Evolutionary conservation across 2,329 filamentous ascomycete species (phyloP), one percentile per base, ranked within the genome.

Genomic region (Sporothrix schenckii): DNA sequence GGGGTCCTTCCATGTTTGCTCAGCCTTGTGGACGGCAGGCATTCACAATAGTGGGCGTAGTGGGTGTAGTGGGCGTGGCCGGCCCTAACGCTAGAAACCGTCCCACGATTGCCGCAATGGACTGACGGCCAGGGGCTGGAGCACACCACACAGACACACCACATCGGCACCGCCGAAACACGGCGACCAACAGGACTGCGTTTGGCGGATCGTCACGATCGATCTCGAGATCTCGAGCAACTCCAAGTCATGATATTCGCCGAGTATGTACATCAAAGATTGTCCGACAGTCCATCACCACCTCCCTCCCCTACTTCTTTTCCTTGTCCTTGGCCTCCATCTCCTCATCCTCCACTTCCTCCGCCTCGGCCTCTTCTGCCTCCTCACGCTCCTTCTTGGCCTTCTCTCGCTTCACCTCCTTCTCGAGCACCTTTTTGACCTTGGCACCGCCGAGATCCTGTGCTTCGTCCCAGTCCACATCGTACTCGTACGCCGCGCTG

Each of bases 391-490:
- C 80, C 2, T 82, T 79, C 2, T 80, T 78, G 2, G 79, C 76
- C n/a, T 80, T 77, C 13, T 53, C 53, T 5, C 21, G 77, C 75
- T 11, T 79, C 73, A 82, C 80, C 76, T 88, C 86, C 72, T 85
- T 80, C 72, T 87, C 86, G 44, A 89, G 77, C 19, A 84, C 84
- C 74, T 87, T 81, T 78, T 84, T 85, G 0, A 89, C 85, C 44
- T 91, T 85, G 75, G 90, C 87, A n/a, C 87, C 87, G 19, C 87
- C 88, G 67, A 94, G 87, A 74, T 96, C 92, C 73, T 82, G 83
- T 72, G 84, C 85, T 81, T 95, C 92, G 75, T 97, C 88, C 92
- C 93, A 97, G 67, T 94, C 92, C 9, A 94, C 92, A 75, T 96
- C 93, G 78, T 97, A 97, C 80, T 97, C 93, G 47, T 89, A 87